Evolutionary conservation across 257 asterid genomes (phyloP).

Genomic region (Gardenia jasminoides): DNA sequence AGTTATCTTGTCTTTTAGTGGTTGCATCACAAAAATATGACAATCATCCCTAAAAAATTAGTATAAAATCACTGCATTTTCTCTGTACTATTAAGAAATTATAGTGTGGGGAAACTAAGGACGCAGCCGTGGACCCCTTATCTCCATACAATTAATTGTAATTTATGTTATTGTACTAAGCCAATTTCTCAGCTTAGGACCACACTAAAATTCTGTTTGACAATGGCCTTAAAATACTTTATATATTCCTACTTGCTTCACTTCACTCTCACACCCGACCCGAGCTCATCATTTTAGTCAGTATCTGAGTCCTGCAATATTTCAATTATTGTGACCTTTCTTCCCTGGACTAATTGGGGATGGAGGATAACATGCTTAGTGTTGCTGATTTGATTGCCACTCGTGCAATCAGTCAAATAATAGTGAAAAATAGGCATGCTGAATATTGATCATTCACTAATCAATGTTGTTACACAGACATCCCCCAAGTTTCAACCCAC

Average conservation of each 20-base stretch:
- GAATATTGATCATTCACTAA: neutral
- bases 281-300: neutral
- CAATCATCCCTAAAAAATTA: neutral
- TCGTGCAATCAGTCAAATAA: slow-evolving; percentile 6
- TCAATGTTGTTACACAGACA: neutral
- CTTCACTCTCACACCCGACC: neutral
- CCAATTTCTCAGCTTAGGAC: neutral
- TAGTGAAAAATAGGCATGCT: neutral
- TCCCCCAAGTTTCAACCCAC: neutral
- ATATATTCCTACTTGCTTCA: neutral
- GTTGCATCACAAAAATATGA: slow-evolving; percentile 11
- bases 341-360: neutral
- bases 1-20: slow-evolving; percentile 7
- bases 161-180: neutral
- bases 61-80: neutral
- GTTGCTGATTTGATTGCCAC: slow-evolving; percentile 4
- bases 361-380: neutral
- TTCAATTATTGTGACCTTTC: slow-evolving; percentile 7
- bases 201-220: slow-evolving; percentile 12
- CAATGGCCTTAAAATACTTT: neutral
- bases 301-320: neutral
- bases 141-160: neutral
- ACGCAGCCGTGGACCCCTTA: neutral
- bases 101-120: neutral
- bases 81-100: neutral